phyloP scores from a whole-genome alignment of 768 basidiomycete species.

The Gautieria morchelliformis region DNA sequence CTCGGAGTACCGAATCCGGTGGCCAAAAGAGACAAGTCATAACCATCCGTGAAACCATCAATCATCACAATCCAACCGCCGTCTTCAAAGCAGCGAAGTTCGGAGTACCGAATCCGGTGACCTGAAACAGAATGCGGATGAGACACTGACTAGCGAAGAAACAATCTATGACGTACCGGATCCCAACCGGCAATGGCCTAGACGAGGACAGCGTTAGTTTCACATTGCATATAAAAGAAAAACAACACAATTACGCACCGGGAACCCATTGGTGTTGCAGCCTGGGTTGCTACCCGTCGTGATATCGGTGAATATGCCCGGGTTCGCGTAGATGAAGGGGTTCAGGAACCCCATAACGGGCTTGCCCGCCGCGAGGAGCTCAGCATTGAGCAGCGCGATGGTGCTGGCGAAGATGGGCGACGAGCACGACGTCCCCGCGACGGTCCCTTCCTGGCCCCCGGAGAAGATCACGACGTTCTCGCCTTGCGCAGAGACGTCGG shows the following conservation, averaged over 20 bases:
- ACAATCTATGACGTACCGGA: too few species aligned
- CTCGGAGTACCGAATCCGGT: too few species aligned
- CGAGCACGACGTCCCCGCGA: constrained; percentile 11
- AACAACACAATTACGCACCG: background rate
- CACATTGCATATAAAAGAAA: too few species aligned
- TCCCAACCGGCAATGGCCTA: too few species aligned
- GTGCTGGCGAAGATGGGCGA: constrained; percentile 23
- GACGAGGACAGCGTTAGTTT: background rate
- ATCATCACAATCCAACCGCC: too few species aligned
- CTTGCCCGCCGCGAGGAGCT: constrained; percentile 24
- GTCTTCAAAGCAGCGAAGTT: too few species aligned
- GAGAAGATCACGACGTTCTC: constrained; percentile 22
- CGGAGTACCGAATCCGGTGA: too few species aligned
- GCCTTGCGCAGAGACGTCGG: constrained; percentile 15
- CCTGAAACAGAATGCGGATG: too few species aligned
- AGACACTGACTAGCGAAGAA: too few species aligned
- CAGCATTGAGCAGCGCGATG: constrained; percentile 30
- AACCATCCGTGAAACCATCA: too few species aligned
- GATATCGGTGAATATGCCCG: constrained; percentile 34
- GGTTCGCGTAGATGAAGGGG: constrained; percentile 20
- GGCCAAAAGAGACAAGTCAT: too few species aligned
- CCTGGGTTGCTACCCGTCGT: constrained; percentile 54
- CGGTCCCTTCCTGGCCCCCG: constrained; percentile 11
- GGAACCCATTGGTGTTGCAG: constrained; percentile 42
- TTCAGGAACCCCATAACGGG: constrained; percentile 31